phyloP scores from a whole-genome alignment of 2,329 filamentous ascomycete genomes.

The Botrytis cinerea region DNA sequence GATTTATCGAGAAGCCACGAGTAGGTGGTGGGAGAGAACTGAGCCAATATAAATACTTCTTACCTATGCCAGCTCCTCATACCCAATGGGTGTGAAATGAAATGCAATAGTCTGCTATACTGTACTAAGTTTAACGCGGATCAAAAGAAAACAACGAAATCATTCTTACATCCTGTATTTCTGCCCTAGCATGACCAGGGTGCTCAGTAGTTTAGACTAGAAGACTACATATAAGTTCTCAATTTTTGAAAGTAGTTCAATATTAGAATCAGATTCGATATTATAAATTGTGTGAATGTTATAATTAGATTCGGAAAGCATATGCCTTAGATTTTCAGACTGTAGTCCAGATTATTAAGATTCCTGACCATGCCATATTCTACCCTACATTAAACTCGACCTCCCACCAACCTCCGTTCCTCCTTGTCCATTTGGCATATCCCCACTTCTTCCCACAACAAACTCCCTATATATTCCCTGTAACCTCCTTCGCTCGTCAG shows the following conservation, averaged over 20 bases:
- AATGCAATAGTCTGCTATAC: not conserved
- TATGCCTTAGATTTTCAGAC: not conserved
- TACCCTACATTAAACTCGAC: slow-evolving; percentile 76
- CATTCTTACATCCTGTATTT: not conserved
- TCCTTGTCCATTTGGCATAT: slow-evolving; percentile 92
- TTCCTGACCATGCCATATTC: not conserved
- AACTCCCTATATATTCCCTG: slow-evolving; percentile 89
- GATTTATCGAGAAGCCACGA: not conserved
- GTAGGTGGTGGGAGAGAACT: no score
- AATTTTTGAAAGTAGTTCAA: not conserved
- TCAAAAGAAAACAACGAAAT: not conserved
- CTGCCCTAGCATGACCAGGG: not conserved
- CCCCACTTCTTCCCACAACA: slow-evolving; percentile 85
- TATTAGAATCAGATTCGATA: not conserved
- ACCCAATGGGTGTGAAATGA: not conserved
- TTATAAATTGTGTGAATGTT: no score
- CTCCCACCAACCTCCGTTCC: slow-evolving; percentile 89
- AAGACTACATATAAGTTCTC: not conserved
- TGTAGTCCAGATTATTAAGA: not conserved
- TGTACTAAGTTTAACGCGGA: not conserved
- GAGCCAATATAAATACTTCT: not conserved
- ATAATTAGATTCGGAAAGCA: not conserved
- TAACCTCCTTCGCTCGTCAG: slow-evolving; percentile 72
- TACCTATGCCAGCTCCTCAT: not conserved
- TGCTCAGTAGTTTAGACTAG: not conserved